Evolutionary conservation across 2,329 filamentous ascomycete species (phyloP).

Genomic region (Coniochaeta prunicola): DNA sequence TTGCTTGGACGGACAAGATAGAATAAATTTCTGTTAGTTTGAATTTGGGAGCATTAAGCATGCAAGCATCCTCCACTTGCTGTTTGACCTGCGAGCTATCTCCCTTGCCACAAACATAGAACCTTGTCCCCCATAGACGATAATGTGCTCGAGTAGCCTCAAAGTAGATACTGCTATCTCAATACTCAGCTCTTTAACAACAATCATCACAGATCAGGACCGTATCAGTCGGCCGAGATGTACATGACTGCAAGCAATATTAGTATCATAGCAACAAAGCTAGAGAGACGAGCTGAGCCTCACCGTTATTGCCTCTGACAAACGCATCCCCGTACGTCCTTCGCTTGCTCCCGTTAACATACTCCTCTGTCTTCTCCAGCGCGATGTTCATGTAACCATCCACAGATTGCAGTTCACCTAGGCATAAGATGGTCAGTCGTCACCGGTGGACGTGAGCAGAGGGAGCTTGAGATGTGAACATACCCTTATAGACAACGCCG

Average conservation of each 20-base stretch:
- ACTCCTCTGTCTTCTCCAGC: slow-evolving; percentile 90
- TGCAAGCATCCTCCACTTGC: neutral
- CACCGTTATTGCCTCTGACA: slow-evolving; percentile 92
- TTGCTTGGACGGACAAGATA: slow-evolving; percentile 52
- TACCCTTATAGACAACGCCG: slow-evolving; percentile 96
- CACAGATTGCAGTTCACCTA: slow-evolving; percentile 91
- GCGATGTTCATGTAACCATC: slow-evolving; percentile 99
- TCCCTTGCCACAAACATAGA: neutral
- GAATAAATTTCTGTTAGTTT: neutral
- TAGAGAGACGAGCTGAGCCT: slow-evolving; percentile 11
- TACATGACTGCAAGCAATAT: slow-evolving; percentile 51
- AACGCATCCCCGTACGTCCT: slow-evolving; percentile 91
- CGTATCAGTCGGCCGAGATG: slow-evolving; percentile 54
- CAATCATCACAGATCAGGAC: neutral
- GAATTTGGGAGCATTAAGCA: neutral
- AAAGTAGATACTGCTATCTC: neutral
- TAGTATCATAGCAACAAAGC: slow-evolving; percentile 2
- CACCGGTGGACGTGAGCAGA: neutral
- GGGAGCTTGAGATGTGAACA: neutral
- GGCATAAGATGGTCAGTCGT: slow-evolving; percentile 9
- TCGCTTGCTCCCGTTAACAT: slow-evolving; percentile 75
- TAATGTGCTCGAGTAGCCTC: neutral
- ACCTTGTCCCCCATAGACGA: no score
- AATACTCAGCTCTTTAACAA: no score
- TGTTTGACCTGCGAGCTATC: neutral